Evolutionary conservation across 768 basidiomycete species (phyloP).

Genomic region (Hysterangium stoloniferum): DNA sequence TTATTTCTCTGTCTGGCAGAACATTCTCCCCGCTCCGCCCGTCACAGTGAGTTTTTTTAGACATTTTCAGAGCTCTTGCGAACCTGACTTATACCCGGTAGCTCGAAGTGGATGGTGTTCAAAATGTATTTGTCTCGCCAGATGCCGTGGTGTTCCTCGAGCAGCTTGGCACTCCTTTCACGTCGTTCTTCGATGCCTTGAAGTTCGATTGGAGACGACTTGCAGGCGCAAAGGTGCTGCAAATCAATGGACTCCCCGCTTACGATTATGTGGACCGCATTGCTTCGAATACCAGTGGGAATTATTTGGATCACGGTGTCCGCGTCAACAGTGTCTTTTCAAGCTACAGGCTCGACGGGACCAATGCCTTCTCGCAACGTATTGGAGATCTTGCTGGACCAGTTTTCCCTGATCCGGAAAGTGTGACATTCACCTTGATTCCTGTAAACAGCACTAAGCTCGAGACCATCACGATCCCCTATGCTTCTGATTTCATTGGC

Average conservation of each 20-base stretch:
- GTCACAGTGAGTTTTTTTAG: conserved; percentile 17
- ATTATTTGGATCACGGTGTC: conserved; percentile 55
- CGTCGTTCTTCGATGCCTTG: conserved; percentile 38
- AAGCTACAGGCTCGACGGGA: conserved; percentile 43
- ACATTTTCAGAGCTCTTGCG: not conserved
- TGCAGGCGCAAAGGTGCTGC: conserved; percentile 49
- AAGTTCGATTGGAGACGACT: conserved; percentile 52
- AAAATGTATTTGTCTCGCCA: conserved; percentile 44
- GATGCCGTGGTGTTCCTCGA: conserved; percentile 45
- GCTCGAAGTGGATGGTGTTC: conserved; percentile 40
- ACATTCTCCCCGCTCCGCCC: conserved; percentile 18
- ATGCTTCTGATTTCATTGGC: conserved; percentile 40
- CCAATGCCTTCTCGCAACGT: conserved; percentile 44
- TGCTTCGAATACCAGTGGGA: conserved; percentile 51
- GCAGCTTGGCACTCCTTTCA: conserved; percentile 39
- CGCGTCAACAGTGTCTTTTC: conserved; percentile 57
- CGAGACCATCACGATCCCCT: conserved; percentile 48
- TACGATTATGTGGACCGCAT: conserved; percentile 50
- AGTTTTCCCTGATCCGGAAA: conserved; percentile 36
- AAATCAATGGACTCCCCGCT: conserved; percentile 45
- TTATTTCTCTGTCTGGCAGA: conserved; percentile 39
- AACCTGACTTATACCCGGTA: conserved; percentile 35
- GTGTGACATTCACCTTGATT: conserved; percentile 41
- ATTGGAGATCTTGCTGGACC: conserved; percentile 51
- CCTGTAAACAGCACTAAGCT: conserved; percentile 36